These are phyloP conservation scores for Penicillium janthinellum DNA, from an alignment of 2,329 filamentous ascomycete species.

Conservation along the genomic window DNA sequence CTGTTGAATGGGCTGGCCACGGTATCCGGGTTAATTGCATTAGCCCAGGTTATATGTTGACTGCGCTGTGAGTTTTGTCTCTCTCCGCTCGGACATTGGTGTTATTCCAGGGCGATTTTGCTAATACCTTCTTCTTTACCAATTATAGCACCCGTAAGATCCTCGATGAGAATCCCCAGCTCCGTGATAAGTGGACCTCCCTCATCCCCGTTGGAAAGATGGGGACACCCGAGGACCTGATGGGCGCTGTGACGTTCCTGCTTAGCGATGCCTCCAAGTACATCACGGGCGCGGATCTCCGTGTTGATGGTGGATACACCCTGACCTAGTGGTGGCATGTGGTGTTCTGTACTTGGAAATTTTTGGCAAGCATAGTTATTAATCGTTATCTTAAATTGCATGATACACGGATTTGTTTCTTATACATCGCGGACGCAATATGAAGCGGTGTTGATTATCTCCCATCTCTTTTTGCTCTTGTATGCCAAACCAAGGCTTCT, in stretches of 20 bases:
- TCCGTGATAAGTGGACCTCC: constrained; percentile 87
- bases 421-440: constrained; percentile 9
- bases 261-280: constrained; percentile 77
- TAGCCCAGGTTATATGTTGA: constrained; percentile 94
- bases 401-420: constrained; percentile 9
- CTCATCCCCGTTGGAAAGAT: constrained; percentile 92
- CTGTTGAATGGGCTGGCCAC: constrained; percentile 88
- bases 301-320: constrained; percentile 90
- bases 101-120: neutral
- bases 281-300: constrained; percentile 73
- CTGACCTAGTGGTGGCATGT: constrained; percentile 58
- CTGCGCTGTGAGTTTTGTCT: constrained; percentile 70
- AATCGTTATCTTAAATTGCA: constrained; percentile 3
- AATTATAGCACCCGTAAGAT: constrained; percentile 80
- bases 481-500: neutral
- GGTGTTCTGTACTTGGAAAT: neutral
- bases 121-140: neutral
- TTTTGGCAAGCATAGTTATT: neutral
- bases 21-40: constrained; percentile 95
- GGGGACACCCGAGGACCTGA: constrained; percentile 86
- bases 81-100: neutral
- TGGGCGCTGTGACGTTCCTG: constrained; percentile 88
- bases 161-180: constrained; percentile 85
- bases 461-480: neutral
- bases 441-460: constrained; percentile 17